These are phyloP conservation scores for Aspergillus ibericus DNA, from an alignment of 2,329 filamentous ascomycete species.

Conservation along the genomic window DNA sequence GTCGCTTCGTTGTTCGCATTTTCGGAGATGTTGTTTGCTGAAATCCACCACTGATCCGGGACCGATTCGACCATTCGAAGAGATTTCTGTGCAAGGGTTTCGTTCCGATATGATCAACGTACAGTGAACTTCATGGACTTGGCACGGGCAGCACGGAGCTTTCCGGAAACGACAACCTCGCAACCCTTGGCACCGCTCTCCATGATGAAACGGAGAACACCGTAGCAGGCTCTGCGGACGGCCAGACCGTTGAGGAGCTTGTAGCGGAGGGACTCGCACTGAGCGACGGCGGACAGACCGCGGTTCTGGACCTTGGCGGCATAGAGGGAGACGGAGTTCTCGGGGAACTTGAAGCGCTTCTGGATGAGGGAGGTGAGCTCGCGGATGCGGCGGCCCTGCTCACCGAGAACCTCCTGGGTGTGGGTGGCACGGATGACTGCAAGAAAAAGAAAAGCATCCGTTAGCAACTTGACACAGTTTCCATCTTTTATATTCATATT, in stretches of 20 bases:
- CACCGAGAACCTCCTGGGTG: constrained; percentile 99
- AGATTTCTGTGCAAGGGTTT: not conserved
- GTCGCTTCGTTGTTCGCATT: not conserved
- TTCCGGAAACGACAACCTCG: constrained; percentile 98
- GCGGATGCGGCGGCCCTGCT: constrained; percentile 99
- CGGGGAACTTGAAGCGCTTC: constrained; percentile 99
- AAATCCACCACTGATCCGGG: not conserved
- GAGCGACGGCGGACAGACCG: constrained; percentile 98
- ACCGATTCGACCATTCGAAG: not conserved
- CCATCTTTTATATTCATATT: not conserved
- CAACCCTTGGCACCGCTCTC: constrained; percentile 99
- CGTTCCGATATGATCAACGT: constrained; percentile 39
- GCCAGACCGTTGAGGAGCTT: constrained; percentile 99
- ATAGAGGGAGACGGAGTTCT: constrained; percentile 99
- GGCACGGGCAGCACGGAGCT: constrained; percentile 97
- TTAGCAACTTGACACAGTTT: constrained; percentile 30
- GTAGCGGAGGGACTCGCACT: constrained; percentile 99
- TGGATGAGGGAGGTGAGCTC: constrained; percentile 99
- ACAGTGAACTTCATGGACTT: constrained; percentile 99
- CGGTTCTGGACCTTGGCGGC: constrained; percentile 99
- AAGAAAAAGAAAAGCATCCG: constrained; percentile 29
- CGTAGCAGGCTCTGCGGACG: constrained; percentile 98
- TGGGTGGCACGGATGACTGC: constrained; percentile 96
- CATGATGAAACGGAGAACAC: constrained; percentile 99
- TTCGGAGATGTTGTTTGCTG: not conserved